Conservation (phyloP, 192 early-diverging fungal genomes). For the Linnemannia schmuckeri region DNA sequence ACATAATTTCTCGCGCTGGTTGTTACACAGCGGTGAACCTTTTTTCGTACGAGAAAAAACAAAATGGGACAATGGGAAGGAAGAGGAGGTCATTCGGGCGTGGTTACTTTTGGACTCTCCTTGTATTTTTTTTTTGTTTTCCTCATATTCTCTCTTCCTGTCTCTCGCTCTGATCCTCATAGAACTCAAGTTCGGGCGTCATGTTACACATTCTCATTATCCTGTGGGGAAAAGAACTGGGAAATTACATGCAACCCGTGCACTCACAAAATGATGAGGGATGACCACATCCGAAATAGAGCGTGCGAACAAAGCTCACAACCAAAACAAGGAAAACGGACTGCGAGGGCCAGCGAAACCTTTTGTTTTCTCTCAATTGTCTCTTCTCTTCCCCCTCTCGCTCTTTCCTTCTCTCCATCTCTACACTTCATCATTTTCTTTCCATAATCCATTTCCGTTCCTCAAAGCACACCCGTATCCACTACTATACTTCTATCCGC, state of each 20-base stretch:
- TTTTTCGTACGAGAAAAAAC: too few relatives aligned
- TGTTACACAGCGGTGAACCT: too few relatives aligned
- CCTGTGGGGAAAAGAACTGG: neutral
- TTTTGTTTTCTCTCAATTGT: too few relatives aligned
- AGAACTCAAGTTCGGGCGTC: neutral
- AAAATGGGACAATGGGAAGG: too few relatives aligned
- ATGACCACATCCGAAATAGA: neutral
- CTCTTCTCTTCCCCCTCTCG: neutral
- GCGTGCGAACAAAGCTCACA: neutral
- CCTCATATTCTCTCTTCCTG: neutral
- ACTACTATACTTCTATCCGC: neutral
- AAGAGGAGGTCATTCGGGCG: neutral
- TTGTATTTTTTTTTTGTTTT: neutral
- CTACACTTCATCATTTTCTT: neutral
- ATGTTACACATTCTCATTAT: neutral
- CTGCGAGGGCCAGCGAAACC: too few relatives aligned
- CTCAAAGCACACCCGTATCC: neutral
- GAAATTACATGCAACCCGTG: neutral
- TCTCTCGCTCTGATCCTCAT: too few relatives aligned
- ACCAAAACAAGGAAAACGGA: neutral
- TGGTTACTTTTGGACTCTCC: neutral
- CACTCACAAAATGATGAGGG: neutral
- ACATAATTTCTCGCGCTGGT: too few relatives aligned
- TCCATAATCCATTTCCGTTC: neutral
- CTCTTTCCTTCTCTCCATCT: neutral